Evolutionary conservation across 208 protist genomes (phyloP).

Genomic region (Crithidia sp.): DNA sequence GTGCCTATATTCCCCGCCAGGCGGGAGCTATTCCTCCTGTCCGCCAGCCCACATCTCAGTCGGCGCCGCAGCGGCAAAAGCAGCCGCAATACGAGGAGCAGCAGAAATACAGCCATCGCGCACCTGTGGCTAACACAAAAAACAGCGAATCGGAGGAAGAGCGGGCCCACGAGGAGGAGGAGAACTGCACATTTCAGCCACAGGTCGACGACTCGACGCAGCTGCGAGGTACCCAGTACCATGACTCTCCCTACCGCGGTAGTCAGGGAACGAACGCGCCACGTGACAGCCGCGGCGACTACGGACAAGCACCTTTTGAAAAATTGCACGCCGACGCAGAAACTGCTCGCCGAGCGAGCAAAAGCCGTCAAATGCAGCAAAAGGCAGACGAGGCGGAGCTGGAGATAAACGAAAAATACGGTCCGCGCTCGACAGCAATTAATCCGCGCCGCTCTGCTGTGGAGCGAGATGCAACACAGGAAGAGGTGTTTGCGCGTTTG

Average conservation of each 20-base stretch:
- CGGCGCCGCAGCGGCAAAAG: neutral
- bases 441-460: conserved; percentile 11
- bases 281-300: conserved; percentile 15
- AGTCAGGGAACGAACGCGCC: conserved; percentile 4
- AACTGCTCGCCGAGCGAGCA: neutral
- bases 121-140: neutral
- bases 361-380: conserved; percentile 8
- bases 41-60: neutral
- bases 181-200: conserved; percentile 55
- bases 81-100: neutral
- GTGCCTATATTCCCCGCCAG: neutral
- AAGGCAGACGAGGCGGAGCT: neutral
- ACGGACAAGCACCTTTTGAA: conserved; percentile 13
- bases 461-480: neutral
- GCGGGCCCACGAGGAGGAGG: conserved; percentile 25
- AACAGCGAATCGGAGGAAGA: too few species aligned
- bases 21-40: conserved; percentile 1
- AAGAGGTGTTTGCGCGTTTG: conserved; percentile 56
- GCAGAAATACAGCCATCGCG: neutral
- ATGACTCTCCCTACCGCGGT: neutral
- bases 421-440: neutral
- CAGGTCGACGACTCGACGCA: conserved; percentile 24
- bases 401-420: conserved; percentile 11
- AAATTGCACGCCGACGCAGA: conserved; percentile 30
- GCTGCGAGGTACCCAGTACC: neutral